Base-by-base conservation (phyloP, 352 stramenopile species). In the Globisporangium iwayamae region DNA sequence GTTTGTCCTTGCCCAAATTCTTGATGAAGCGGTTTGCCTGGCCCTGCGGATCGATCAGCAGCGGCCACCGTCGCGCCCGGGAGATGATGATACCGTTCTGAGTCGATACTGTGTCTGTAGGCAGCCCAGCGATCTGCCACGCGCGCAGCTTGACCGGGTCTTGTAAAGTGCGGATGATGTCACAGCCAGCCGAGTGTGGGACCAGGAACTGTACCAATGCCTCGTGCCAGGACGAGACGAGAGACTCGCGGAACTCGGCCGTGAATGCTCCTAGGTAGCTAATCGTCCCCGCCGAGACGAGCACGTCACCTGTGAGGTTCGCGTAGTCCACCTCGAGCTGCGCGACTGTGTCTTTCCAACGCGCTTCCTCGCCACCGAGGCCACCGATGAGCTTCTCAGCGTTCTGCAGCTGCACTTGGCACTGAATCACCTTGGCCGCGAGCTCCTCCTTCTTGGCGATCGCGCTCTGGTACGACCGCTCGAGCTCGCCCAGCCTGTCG, bases 51-150 rank as follows among this genome's bases (percentile, higher is more conserved):
- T 98, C 91, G 32, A 98, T 97, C 8, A 98, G 63, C 20, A 98
- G 68, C 0, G 91, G 81, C 91, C 90, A 98, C 10, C 91, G 74
- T 52, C 88, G 73, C 5, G 90, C 86, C 22, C 79, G 73, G 0
- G 79, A 81, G 72, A 97, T 97, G 50, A 97, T 96, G 39, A 97
- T 96, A 13, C 94, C 96, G 65, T 98, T 98, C 57, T 98, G 92
- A 13, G 92, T 98, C 36, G 87, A 96, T n/a, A 97, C 74, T 0
- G 83, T 90, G 57, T 97, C 91, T 0, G 85, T 91, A 2, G 91
- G 91, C 2, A 97, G 74, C 0, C 87, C 87, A 25, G 83, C 81
- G 52, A 97, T 93, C 63, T 97, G 87, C 91, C 91, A 97, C 7
- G 82, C 75, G 1, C 90, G 75, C 11, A 97, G 50, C 59, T 96